Base-by-base conservation (phyloP, 768 basidiomycete genomes). In the Mycena leptocephala region DNA sequence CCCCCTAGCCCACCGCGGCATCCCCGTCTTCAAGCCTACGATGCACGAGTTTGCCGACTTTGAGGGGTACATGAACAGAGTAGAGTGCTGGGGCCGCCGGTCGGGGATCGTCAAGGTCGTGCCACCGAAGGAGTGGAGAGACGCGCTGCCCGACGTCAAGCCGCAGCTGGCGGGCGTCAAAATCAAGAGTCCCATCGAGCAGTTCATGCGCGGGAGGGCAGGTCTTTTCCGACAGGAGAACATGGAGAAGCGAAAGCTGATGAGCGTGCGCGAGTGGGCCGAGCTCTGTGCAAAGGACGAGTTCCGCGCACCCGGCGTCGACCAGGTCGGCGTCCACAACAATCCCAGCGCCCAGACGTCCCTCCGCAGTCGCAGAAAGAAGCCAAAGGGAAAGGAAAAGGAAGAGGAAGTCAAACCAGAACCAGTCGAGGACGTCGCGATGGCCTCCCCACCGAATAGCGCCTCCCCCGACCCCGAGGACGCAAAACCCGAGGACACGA, bases 81-180 rank as follows among this genome's bases (percentile, higher is more conserved):
- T 99, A 56, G 96, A 97, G 82, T 90, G 92, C 75, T 99, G 98
- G 96, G 98, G 98, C 1, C 91, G 89, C 82, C 89, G 89, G 72
- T 97, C 96, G 78, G 98, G 98, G 28, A 98, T 99, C 77, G 94
- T 97, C 75, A 99, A 99, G 86, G 92, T 99, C 76, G 95, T 99
- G 74, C 98, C 98, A 35, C 98, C 98, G 6, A 92, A 92, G 80
- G 95, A 98, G 88, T 99, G 97, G 97, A 90, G 90, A 32, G 90
- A 92, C 65, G 84, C 93, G 2, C 86, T 99, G 26, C 96, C 97
- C 9, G 83, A 93, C 7, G 86, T 97, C 61, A 90, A 90, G 24
- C 87, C 90, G n/a, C 93, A 95, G 75, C 89, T 99, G 26, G 88
- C 89, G 14, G 80, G 88, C 7, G 92, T 99, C 74, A 94, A 94